A percentile compares a stretch with the other conserved stretches of the same genome.
Evolutionary conservation across 2,329 filamentous ascomycete species (phyloP).

Genomic region (Stagonosporopsis chrysanthemi): DNA sequence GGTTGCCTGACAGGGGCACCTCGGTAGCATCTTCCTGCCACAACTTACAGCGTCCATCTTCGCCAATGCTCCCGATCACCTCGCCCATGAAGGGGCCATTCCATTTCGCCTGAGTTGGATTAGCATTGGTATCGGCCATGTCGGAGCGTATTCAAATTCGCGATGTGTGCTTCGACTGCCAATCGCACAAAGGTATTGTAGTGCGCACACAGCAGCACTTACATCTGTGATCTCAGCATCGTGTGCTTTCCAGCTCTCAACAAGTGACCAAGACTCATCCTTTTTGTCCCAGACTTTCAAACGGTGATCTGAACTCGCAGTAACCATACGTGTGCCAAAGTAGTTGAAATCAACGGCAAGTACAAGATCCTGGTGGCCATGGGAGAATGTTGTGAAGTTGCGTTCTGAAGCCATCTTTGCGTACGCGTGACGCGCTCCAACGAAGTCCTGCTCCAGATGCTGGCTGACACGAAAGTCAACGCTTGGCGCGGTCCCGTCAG

Average conservation of each 20-base stretch:
- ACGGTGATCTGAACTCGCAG: conserved; percentile 89
- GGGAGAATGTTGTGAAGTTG: conserved; percentile 67
- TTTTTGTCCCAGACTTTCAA: conserved; percentile 91
- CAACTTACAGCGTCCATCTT: conserved; percentile 88
- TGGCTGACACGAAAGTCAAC: conserved; percentile 37
- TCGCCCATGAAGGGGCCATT: conserved; percentile 89
- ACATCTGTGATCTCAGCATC: conserved; percentile 90
- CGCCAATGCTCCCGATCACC: conserved; percentile 84
- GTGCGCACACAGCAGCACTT: conserved; percentile 42
- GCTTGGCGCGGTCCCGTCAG: conserved; percentile 37
- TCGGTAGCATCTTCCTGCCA: conserved; percentile 92
- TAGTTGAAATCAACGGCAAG: conserved; percentile 89
- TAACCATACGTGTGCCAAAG: conserved; percentile 90
- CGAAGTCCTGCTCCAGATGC: conserved; percentile 39
- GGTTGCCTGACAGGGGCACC: conserved; percentile 73
- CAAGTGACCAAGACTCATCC: conserved; percentile 76
- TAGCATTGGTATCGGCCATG: conserved; percentile 20
- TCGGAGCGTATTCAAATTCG: background rate
- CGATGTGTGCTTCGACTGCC: background rate
- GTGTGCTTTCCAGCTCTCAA: conserved; percentile 89
- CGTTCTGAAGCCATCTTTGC: conserved; percentile 47
- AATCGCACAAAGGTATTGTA: background rate
- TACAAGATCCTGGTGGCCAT: conserved; percentile 81
- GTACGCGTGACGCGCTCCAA: conserved; percentile 41
- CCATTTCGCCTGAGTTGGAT: conserved; percentile 77